Conservation (phyloP, 83 land plant species). For the Larix sibirica region DNA sequence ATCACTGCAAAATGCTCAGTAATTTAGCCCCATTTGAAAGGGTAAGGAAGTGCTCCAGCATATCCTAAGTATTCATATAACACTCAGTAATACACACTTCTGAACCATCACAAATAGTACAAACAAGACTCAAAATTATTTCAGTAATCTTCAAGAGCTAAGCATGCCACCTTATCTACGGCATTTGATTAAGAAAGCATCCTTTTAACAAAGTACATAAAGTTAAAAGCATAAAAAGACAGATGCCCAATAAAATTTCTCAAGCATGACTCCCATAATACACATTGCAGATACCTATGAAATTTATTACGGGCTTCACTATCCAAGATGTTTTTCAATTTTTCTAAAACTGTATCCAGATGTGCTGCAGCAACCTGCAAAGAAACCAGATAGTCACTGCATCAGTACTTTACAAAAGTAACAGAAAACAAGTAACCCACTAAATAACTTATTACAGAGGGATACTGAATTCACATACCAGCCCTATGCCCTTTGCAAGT, state of each 20-base stretch:
- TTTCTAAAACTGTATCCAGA: slow-evolving; percentile 93
- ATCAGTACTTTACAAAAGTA: not conserved
- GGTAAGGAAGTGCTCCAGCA: not conserved
- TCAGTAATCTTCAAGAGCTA: not conserved
- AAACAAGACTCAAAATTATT: not conserved
- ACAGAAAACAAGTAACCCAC: not conserved
- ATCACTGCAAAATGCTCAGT: not conserved
- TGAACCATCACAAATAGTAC: not conserved
- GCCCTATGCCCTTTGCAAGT: slow-evolving; percentile 97
- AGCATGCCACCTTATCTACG: not conserved
- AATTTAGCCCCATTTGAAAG: not conserved
- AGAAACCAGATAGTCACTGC: not conserved
- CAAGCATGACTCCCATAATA: not conserved
- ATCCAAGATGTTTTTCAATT: slow-evolving; percentile 85
- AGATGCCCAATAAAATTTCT: not conserved
- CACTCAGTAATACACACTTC: not conserved
- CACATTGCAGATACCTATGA: slow-evolving; percentile 55
- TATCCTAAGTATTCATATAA: not conserved
- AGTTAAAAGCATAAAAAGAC: not conserved
- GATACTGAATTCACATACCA: slow-evolving; percentile 51
- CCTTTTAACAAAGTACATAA: not conserved
- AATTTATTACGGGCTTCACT: slow-evolving; percentile 65
- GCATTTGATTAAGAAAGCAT: not conserved
- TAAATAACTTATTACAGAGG: not conserved
- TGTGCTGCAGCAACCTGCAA: slow-evolving; percentile 96